A percentile compares a stretch with the other conserved stretches of the same genome.
Conservation (phyloP, 768 basidiomycete genomes). For the Galerina sulciceps region DNA sequence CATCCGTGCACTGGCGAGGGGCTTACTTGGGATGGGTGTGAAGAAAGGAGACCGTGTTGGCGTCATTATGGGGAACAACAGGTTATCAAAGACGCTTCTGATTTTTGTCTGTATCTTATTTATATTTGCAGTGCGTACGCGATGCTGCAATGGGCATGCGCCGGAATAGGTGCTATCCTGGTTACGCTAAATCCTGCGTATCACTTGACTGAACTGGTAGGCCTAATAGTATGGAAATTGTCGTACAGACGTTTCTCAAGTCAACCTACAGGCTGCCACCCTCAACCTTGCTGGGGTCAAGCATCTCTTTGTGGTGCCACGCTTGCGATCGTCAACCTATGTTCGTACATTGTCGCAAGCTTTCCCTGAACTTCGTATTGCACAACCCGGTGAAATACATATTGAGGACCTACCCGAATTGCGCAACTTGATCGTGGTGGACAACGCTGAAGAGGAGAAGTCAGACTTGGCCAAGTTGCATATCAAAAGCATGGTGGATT, state of each 20-base stretch:
- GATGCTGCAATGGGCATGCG: constrained; percentile 83
- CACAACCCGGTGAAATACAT: constrained; percentile 58
- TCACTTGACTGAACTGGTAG: constrained; percentile 69
- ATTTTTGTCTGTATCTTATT: neutral
- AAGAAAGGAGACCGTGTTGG: constrained; percentile 77
- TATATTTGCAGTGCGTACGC: constrained; percentile 66
- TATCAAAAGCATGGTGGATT: constrained; percentile 63
- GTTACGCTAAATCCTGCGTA: constrained; percentile 88
- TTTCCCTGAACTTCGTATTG: constrained; percentile 57
- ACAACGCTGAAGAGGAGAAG: constrained; percentile 52
- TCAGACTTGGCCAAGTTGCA: constrained; percentile 43
- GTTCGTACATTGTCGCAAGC: constrained; percentile 59
- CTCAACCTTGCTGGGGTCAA: constrained; percentile 67
- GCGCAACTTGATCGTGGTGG: constrained; percentile 66
- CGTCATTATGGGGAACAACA: constrained; percentile 86
- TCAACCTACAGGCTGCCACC: constrained; percentile 51
- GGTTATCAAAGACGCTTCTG: constrained; percentile 45
- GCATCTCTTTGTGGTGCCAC: constrained; percentile 75
- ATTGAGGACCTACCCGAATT: constrained; percentile 63
- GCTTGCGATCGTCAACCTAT: constrained; percentile 68
- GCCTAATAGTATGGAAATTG: constrained; percentile 23
- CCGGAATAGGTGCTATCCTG: constrained; percentile 81
- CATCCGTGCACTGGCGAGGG: constrained; percentile 70
- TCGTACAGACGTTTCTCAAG: neutral
- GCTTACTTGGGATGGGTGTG: constrained; percentile 71